Percentiles rank a stretch among this genome's conserved stretches.
Conservation (phyloP, 1,284 basidiomycete genomes). For the Boletellus deceptivus region DNA sequence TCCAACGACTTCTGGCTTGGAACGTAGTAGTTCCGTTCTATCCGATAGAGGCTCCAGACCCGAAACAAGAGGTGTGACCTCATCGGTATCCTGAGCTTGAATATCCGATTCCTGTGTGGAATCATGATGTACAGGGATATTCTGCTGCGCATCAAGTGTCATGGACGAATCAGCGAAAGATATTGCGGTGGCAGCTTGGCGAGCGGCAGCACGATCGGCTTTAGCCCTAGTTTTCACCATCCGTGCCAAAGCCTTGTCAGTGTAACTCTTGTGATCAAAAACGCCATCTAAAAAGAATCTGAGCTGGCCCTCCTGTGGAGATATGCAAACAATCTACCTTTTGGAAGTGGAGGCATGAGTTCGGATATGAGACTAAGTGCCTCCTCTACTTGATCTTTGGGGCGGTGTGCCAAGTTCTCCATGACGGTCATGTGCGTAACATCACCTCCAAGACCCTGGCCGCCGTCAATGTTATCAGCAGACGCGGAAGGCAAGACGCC, state of each 20-base stretch:
- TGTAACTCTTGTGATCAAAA: conserved; percentile 88
- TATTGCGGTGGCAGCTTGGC: conserved; percentile 41
- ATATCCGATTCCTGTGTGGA: conserved; percentile 33
- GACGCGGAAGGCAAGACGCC: conserved; percentile 78
- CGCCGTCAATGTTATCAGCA: conserved; percentile 54
- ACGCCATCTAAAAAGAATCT: conserved; percentile 70
- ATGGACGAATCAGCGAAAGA: conserved; percentile 27
- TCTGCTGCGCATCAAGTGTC: conserved; percentile 23
- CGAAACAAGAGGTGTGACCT: conserved; percentile 23
- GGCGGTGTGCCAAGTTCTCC: conserved; percentile 93
- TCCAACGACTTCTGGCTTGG: conserved; percentile 72
- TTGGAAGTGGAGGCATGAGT: conserved; percentile 86
- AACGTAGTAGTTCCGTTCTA: conserved; percentile 70
- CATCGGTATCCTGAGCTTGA: conserved; percentile 37
- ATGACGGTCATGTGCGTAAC: conserved; percentile 95
- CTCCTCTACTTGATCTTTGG: conserved; percentile 96
- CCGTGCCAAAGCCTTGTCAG: conserved; percentile 77
- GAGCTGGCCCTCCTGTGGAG: not conserved
- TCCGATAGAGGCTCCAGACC: conserved; percentile 44
- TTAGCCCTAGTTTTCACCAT: conserved; percentile 77
- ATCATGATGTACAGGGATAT: conserved; percentile 22
- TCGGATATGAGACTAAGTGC: conserved; percentile 85
- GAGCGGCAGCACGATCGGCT: conserved; percentile 68
- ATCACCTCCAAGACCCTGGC: conserved; percentile 80
- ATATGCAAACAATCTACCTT: conserved; percentile 57